Conservation (phyloP, 1,284 basidiomycete genomes). For the Ganoderma meredithae region DNA sequence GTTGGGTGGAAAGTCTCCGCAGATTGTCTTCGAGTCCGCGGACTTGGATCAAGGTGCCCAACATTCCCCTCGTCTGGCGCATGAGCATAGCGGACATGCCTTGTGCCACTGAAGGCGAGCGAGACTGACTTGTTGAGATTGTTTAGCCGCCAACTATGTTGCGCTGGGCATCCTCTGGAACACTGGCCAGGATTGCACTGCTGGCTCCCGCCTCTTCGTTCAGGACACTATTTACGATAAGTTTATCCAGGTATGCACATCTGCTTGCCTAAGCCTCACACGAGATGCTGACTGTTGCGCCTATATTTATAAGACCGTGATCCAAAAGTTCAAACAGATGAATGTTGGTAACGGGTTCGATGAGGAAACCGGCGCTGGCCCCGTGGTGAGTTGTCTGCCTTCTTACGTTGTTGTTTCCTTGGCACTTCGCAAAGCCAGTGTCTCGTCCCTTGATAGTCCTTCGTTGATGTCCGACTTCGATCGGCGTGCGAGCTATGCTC, state of each 20-base stretch:
- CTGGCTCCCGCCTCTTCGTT: slow-evolving; percentile 86
- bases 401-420: too few relatives aligned
- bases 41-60: slow-evolving; percentile 80
- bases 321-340: slow-evolving; percentile 71
- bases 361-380: slow-evolving; percentile 78
- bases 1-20: slow-evolving; percentile 95
- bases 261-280: not conserved
- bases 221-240: slow-evolving; percentile 88
- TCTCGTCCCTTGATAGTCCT: not conserved
- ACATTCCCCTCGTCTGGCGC: not conserved
- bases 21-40: slow-evolving; percentile 84
- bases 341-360: slow-evolving; percentile 86
- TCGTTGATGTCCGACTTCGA: not conserved
- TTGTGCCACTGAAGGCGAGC: too few relatives aligned
- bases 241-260: slow-evolving; percentile 59
- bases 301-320: slow-evolving; percentile 50
- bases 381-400: slow-evolving; percentile 61
- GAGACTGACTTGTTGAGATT: not conserved
- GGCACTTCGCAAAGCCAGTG: too few relatives aligned
- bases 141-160: slow-evolving; percentile 81
- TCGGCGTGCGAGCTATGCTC: too few relatives aligned
- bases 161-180: slow-evolving; percentile 87
- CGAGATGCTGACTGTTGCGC: not conserved
- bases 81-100: not conserved
- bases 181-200: slow-evolving; percentile 89